Percentiles rank a stretch among this genome's conserved stretches.
Conservation (phyloP, 164 flowering plant genomes). For the Saururus chinensis region DNA sequence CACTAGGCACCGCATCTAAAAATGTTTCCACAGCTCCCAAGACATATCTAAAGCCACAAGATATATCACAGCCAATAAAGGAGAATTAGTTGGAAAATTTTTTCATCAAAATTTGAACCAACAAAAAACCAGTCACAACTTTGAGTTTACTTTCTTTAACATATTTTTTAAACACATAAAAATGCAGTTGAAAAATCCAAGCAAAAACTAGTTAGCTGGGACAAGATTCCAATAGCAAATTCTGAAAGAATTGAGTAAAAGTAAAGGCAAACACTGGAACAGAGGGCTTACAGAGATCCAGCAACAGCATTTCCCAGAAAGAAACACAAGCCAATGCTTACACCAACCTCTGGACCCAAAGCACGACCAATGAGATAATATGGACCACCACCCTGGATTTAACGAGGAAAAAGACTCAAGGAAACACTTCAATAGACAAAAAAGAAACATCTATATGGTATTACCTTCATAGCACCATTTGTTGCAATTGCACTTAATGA, state of each 20-base stretch:
- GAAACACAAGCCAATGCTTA: conserved; percentile 96
- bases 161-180: too few species aligned
- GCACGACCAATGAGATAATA: conserved; percentile 99
- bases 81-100: not conserved
- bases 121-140: too few species aligned
- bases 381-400: conserved; percentile 93
- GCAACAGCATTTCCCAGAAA: conserved; percentile 99
- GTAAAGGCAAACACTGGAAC: not conserved
- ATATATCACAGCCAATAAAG: conserved; percentile 4
- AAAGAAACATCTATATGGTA: not conserved
- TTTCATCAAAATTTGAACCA: not conserved
- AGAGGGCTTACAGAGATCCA: conserved; percentile 79
- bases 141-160: too few species aligned
- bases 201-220: too few species aligned
- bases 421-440: not conserved
- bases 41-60: conserved; percentile 60
- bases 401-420: not conserved
- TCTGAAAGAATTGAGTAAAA: not conserved
- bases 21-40: conserved; percentile 99
- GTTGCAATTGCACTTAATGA: conserved; percentile 99
- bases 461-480: conserved; percentile 99
- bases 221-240: too few species aligned
- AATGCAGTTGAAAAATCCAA: too few species aligned
- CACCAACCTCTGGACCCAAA: conserved; percentile 99
- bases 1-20: conserved; percentile 83